Evolutionary conservation across 2,329 filamentous ascomycete species (phyloP).

Genomic region (Fusarium citri): DNA sequence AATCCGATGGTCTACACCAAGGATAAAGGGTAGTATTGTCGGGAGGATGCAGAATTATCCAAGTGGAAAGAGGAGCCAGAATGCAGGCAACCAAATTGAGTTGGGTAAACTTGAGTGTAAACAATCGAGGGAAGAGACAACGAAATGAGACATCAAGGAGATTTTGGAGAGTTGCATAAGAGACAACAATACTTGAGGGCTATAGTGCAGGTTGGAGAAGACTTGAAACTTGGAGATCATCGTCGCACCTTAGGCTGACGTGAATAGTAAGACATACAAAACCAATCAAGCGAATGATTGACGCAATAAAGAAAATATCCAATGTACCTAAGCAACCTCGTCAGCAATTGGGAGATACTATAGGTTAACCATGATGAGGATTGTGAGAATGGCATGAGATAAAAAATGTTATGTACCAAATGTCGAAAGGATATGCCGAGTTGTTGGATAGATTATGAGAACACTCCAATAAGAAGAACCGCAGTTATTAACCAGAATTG

Average conservation of each 20-base stretch:
- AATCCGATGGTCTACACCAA: not conserved
- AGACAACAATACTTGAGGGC: not conserved
- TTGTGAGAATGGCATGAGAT: not conserved
- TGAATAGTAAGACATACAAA: not conserved
- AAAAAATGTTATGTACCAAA: not conserved
- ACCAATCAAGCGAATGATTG: not conserved
- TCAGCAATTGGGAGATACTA: not conserved
- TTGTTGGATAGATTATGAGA: not conserved
- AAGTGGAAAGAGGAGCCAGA: conserved; percentile 15
- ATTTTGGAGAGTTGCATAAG: not conserved
- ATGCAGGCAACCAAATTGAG: conserved; percentile 33
- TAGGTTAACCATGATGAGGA: not conserved
- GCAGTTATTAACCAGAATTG: not conserved
- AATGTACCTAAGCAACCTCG: not conserved
- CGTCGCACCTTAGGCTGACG: not conserved
- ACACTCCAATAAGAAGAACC: not conserved
- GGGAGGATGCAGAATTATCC: conserved; percentile 34
- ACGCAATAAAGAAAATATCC: not conserved
- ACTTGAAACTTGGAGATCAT: not conserved
- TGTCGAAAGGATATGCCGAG: not conserved
- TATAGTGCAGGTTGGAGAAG: not conserved
- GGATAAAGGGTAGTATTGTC: conserved; percentile 11
- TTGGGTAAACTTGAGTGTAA: not conserved
- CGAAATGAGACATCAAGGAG: not conserved
- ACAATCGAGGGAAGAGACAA: conserved; percentile 35